Evolutionary conservation across 2,329 filamentous ascomycete species (phyloP), one percentile per base, ranked within the genome.

Genomic region (Fusarium sp.): DNA sequence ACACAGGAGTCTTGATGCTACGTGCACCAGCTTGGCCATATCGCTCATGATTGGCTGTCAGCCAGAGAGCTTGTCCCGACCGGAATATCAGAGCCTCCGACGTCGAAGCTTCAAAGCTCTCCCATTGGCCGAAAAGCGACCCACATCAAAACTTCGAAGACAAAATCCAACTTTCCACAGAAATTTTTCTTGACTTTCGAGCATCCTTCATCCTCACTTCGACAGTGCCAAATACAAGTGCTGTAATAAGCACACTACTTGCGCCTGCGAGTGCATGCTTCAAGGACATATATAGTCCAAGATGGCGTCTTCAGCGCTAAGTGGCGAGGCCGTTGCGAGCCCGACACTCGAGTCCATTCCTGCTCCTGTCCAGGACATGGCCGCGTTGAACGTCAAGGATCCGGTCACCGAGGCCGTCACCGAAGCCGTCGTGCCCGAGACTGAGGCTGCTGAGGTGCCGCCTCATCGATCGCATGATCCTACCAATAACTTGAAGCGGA

Each of bases 401-500:
- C 68, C 68, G 59, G 64, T 69, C 69, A 59, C 65, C 8, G 59
- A 71, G 64, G 57, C 54, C 50, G 50, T 59, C 58, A 66, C 61
- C 16, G 65, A 59, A 67, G 61, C 65, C 46, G 30, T 54, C 27
- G 54, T 43, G 12, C 29, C 66, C 38, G 70, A 68, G 59, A 67
- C 58, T 8, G 63, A 65, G 52, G 56, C 66, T 65, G 47, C 49
- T 49, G 52, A 76, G 56, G 73, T 87, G 30, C 86, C 88, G 58
- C 80, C 90, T 38, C 88, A 92, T 75, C 89, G 90, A 71, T 93
- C 91, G 24, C 91, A 95, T 80, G 87, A 92, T 76, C 89, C 92
- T 42, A 77, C 83, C 69, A 83, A 91, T 80, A 96, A 94, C 80
- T 85, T 92, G 82, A 98, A 98, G 84, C 89, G 94, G 75, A 92